These are phyloP conservation scores for Talaromyces sp. DNA, from an alignment of 2,329 filamentous ascomycete species.

Conservation along the genomic window DNA sequence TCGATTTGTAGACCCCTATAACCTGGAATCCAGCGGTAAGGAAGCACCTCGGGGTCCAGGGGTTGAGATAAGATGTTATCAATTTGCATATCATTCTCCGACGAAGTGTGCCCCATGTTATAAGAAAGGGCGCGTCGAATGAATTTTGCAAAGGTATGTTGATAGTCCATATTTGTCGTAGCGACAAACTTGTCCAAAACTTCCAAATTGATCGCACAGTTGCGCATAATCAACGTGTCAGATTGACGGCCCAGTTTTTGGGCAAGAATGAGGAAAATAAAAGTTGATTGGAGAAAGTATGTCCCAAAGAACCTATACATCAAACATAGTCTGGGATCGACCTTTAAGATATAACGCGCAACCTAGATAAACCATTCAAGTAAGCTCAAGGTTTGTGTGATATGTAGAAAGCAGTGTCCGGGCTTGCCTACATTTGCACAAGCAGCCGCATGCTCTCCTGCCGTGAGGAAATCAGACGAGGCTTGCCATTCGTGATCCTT, in stretches of 20 bases:
- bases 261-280: slow-evolving; percentile 2
- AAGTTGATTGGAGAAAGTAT: slow-evolving; percentile 3
- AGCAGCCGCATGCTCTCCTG: slow-evolving; percentile 1
- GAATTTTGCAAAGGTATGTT: slow-evolving; percentile 2
- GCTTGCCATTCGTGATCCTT: slow-evolving; percentile 1
- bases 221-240: slow-evolving; percentile 1
- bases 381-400: not conserved
- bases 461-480: not conserved
- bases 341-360: not conserved
- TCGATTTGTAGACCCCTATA: not conserved
- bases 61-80: not conserved
- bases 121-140: slow-evolving; percentile 1
- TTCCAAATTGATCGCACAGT: not conserved
- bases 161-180: slow-evolving; percentile 3
- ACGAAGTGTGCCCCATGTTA: not conserved
- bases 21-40: slow-evolving; percentile 3
- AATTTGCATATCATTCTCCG: not conserved
- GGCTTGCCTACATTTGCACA: not conserved
- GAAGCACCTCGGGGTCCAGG: not conserved
- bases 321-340: not conserved
- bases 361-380: not conserved
- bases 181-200: slow-evolving; percentile 3
- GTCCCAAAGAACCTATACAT: slow-evolving; percentile 5
- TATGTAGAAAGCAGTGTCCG: not conserved
- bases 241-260: slow-evolving; percentile 1